These are phyloP conservation scores for Tylopilus sp. DNA, from an alignment of 768 basidiomycete species.

Conservation along the genomic window DNA sequence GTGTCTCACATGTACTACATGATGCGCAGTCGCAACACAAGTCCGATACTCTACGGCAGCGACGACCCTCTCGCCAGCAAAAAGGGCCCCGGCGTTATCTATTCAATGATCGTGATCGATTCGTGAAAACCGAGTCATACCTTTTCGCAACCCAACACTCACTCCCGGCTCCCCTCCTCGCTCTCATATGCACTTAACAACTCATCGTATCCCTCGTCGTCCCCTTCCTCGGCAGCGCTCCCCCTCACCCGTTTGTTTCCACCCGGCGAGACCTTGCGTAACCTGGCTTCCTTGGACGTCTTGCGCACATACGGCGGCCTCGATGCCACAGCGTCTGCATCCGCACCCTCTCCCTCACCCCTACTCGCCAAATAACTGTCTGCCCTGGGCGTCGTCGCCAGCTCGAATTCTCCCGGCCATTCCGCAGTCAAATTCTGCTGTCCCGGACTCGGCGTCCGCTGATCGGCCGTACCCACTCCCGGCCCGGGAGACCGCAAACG, in stretches of 20 bases:
- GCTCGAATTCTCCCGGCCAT: constrained; percentile 51
- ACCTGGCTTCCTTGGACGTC: constrained; percentile 29
- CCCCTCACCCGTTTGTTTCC: constrained; percentile 41
- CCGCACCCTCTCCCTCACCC: not conserved
- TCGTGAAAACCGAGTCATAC: not conserved
- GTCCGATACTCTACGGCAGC: not conserved
- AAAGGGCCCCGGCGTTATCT: not conserved
- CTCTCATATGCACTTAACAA: constrained; percentile 80
- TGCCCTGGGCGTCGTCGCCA: constrained; percentile 55
- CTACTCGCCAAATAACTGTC: constrained; percentile 42
- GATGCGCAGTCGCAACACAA: too few relatives aligned
- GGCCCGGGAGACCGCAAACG: constrained; percentile 35
- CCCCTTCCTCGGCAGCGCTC: constrained; percentile 72
- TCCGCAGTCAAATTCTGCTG: constrained; percentile 49
- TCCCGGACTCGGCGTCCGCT: constrained; percentile 43
- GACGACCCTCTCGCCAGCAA: constrained; percentile 1
- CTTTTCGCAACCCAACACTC: not conserved
- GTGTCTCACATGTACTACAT: too few relatives aligned
- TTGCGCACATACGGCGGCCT: constrained; percentile 28
- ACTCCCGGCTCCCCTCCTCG: constrained; percentile 48
- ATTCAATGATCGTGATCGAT: not conserved
- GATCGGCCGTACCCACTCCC: constrained; percentile 15
- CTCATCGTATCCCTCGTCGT: constrained; percentile 74
- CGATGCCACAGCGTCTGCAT: constrained; percentile 15
- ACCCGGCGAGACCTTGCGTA: constrained; percentile 45